Base-by-base conservation (phyloP, 139 green algal species). In the Coelastrella sp. region DNA sequence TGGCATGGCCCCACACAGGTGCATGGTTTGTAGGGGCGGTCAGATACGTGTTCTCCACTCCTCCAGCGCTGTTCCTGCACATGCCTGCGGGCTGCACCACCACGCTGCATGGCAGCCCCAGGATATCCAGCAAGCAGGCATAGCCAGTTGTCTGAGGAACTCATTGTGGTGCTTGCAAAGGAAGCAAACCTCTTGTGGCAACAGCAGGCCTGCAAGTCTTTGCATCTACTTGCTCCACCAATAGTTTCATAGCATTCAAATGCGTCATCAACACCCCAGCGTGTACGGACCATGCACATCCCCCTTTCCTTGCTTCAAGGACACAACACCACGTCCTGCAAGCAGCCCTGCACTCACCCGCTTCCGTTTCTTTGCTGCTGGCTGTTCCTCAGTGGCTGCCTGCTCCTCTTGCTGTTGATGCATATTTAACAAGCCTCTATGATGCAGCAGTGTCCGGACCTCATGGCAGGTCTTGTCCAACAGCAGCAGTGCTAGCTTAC, bases 21-120 rank as follows among this genome's bases (percentile, higher is more conserved):
- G 90, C 93, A 95, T 17, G 93, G 90, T 60, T 82, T 68, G 87
- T 94, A 95, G 56, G 73, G 27, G 0, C 58, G n/a, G 59, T 35
- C 27, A 24, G 27, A 59, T 8, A 22, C 19, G 7, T 88, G 65
- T 14, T 15, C n/a, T 20, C 22, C 65, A 49, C 56, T 12, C 10
- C 8, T 11, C 72, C 65, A 84, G 72, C 85, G 85, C 57, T 72
- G 15, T 6, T 61, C 57, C 19, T 56, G n/a, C 9, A 89, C 73
- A 27, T 25, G 22, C 85, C 60, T 89, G 57, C 73, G 72, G 19
- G 59, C 85, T 25, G 85, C n/a, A 20, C 24, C 14, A 49, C 35
- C 35, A 49, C 35, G 35, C 35, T 49, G 35, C 35, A 49, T 49
- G 35, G 35, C 35, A 49, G 35, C 35, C 35, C 35, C 35, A 49